phyloP scores from a whole-genome alignment of 257 asterid genomes.

The Galeopsis tetrahit region DNA sequence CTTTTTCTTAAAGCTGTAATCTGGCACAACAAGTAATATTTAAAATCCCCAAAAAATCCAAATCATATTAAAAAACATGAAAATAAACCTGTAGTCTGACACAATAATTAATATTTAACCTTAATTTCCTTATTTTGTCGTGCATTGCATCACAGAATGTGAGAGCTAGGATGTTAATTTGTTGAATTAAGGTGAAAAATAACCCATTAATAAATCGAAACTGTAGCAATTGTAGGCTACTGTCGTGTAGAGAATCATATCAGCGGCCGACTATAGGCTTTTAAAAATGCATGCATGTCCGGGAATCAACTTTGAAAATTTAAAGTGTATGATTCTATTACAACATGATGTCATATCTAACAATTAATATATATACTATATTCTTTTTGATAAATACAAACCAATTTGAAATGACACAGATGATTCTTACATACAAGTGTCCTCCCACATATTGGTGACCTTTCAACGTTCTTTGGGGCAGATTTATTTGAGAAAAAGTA shows the following conservation, averaged over 20 bases:
- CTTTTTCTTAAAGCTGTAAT: too few species aligned
- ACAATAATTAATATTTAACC: too few species aligned
- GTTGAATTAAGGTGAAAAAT: too few species aligned
- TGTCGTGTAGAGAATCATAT: slow-evolving; percentile 8
- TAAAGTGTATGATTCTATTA: neutral
- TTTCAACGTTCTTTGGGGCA: slow-evolving; percentile 31
- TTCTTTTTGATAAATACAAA: slow-evolving; percentile 14
- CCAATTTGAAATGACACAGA: neutral
- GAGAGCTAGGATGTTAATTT: too few species aligned
- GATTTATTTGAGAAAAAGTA: neutral
- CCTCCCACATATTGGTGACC: slow-evolving; percentile 28
- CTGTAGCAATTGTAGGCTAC: neutral
- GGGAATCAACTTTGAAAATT: neutral
- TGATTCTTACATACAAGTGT: neutral
- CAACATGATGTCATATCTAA: neutral
- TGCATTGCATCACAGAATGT: neutral
- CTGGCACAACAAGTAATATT: too few species aligned
- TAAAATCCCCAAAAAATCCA: neutral
- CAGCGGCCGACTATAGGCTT: neutral
- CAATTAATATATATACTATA: slow-evolving; percentile 21
- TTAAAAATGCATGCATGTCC: neutral
- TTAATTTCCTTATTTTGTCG: too few species aligned
- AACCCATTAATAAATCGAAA: too few species aligned
- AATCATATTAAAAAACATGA: neutral
- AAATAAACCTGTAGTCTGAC: neutral